Conservation (phyloP, 1,139 yeast species). For the Yarrowia galli region DNA sequence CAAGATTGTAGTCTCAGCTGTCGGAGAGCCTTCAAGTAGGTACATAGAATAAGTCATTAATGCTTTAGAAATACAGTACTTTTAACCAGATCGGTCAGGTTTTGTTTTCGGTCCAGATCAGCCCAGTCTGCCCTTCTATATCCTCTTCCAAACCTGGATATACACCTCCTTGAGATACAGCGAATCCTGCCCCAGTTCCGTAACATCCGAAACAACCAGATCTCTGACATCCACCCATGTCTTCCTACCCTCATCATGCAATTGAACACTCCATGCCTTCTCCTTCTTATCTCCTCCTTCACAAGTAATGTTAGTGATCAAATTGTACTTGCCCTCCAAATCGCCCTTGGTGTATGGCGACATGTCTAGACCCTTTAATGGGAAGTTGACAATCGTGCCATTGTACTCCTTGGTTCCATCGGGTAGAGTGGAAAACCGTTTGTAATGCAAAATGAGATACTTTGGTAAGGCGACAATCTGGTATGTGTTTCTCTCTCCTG, state of each 20-base stretch:
- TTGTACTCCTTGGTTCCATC: constrained; percentile 55
- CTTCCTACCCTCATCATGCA: constrained; percentile 54
- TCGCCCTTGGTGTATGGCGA: constrained; percentile 49
- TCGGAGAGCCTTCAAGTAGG: no score
- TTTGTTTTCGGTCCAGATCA: no score
- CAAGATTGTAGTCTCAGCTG: no score
- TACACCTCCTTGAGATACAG: constrained; percentile 68
- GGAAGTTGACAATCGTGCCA: constrained; percentile 70
- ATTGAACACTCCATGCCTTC: constrained; percentile 60
- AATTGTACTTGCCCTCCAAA: constrained; percentile 52
- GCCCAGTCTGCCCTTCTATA: not conserved
- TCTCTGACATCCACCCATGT: constrained; percentile 69
- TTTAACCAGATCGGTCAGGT: no score
- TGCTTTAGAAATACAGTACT: constrained; percentile 2
- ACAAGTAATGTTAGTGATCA: constrained; percentile 62
- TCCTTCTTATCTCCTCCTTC: constrained; percentile 48
- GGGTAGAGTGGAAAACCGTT: constrained; percentile 56
- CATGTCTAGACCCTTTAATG: constrained; percentile 56
- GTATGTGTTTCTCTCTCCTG: constrained; percentile 53
- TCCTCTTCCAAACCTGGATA: constrained; percentile 70
- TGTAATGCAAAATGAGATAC: constrained; percentile 62
- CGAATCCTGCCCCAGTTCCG: constrained; percentile 59
- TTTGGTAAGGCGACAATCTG: constrained; percentile 59
- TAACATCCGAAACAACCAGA: constrained; percentile 54
- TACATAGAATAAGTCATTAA: not conserved